Percentiles rank a stretch among this genome's conserved stretches.
phyloP scores from a whole-genome alignment of 176 grass and related monocot genomes.

The Aegilops tauschii region DNA sequence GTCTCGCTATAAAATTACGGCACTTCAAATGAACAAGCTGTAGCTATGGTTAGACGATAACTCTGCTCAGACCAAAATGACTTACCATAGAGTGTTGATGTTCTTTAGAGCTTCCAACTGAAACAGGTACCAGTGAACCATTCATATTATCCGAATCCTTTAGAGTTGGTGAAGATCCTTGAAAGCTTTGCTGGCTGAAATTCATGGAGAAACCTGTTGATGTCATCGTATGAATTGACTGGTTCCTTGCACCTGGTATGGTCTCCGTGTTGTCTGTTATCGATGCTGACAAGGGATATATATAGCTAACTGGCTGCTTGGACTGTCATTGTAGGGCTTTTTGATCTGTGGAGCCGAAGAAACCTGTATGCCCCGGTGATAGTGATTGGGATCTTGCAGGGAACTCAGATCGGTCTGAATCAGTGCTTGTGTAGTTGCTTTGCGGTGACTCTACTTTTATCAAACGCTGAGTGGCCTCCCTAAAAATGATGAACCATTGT shows the following conservation, averaged over 20 bases:
- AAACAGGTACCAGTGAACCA: too few relatives aligned
- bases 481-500: not conserved
- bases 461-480: conserved; percentile 34
- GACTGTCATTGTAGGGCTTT: conserved; percentile 12
- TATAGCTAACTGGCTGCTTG: conserved; percentile 16
- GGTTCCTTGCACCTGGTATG: not conserved
- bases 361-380: conserved; percentile 24
- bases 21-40: too few relatives aligned
- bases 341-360: conserved; percentile 10
- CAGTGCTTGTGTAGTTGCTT: conserved; percentile 29
- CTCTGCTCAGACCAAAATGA: too few relatives aligned
- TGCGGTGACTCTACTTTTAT: conserved; percentile 24
- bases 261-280: conserved; percentile 2
- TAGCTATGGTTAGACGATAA: too few relatives aligned
- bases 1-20: too few relatives aligned
- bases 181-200: too few relatives aligned
- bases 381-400: conserved; percentile 29
- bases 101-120: too few relatives aligned
- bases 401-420: conserved; percentile 17
- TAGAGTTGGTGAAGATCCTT: too few relatives aligned
- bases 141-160: too few relatives aligned
- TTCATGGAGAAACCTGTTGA: not conserved
- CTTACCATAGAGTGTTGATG: too few relatives aligned
- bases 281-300: not conserved
- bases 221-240: not conserved